Evolutionary conservation across 768 basidiomycete species (phyloP), one percentile per base, ranked within the genome.

Genomic region (Lactifluus hygrophoroides): DNA sequence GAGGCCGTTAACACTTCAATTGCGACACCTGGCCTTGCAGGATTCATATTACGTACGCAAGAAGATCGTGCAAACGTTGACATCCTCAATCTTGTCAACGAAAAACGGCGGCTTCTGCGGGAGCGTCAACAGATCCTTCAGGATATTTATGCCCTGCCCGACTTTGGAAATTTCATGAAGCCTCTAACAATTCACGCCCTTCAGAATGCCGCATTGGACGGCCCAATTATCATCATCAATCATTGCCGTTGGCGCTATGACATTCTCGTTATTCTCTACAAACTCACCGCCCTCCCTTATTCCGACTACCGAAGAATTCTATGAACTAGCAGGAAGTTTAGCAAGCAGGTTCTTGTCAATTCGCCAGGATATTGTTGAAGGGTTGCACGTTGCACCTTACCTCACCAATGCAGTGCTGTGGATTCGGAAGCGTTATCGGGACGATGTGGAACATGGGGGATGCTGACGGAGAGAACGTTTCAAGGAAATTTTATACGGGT

Each of bases 371-470:
- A 42, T 50, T 4, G 62, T 51, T 17, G 63, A 64, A 27, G 51
- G 35, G 0, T 14, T 64, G 23, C 27, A 51, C 34, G n/a, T n/a
- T n/a, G n/a, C n/a, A n/a, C n/a, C 52, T 64, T 8, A 48, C 61
- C 5, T 52, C 56, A 11, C 61, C 56, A 3, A 58, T 64, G 63
- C 61, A 62, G 21, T 44, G 42, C 8, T 49, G n/a, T n/a, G n/a
- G n/a, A n/a, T n/a, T n/a, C n/a, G n/a, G n/a, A n/a, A n/a, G n/a
- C n/a, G n/a, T n/a, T n/a, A n/a, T n/a, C n/a, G n/a, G n/a, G n/a
- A n/a, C n/a, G n/a, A n/a, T n/a, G n/a, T n/a, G n/a, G n/a, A 44
- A n/a, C 1, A 52, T 64, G 48, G 42, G 8, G 3, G 61, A 64
- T 16, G n/a, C 3, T 3, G 61, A 63, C n/a, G 62, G 54, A 27